Evolutionary conservation across 805 yeast genomes (phyloP), one percentile per base, ranked within the genome.

Genomic region (Cyberlindnera meyerae): DNA sequence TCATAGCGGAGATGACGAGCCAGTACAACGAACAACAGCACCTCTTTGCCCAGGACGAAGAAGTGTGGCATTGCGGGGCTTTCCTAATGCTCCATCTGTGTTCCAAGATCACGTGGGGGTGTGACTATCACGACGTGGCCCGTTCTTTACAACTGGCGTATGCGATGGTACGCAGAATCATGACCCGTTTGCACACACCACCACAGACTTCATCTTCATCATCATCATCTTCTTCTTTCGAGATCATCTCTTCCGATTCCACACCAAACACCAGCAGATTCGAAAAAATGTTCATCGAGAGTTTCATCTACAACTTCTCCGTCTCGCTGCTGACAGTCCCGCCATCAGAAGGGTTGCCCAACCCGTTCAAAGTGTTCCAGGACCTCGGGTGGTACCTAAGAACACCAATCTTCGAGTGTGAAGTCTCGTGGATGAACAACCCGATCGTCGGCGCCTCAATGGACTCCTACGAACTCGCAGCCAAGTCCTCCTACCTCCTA

Each of bases 251-350:
- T n/a, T n/a, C n/a, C n/a, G n/a, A n/a, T n/a, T n/a, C n/a, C n/a
- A n/a, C n/a, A n/a, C n/a, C n/a, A n/a, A n/a, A n/a, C n/a, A n/a
- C n/a, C n/a, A n/a, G n/a, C n/a, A n/a, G n/a, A n/a, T n/a, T n/a
- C n/a, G n/a, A n/a, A n/a, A n/a, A n/a, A n/a, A n/a, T 67, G 47
- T 57, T 67, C 31, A 38, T 66, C 16, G 76, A 71, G 35, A 67
- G 72, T 26, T 70, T 67, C 40, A 47, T 69, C 4, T 66, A 63
- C 50, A 67, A 64, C 39, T 70, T 64, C 41, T 55, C 69, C 7
- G 57, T 64, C 8, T 54, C 63, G 4, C 43, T 71, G 5, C 56
- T 68, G 21, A 57, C 63, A 30, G 58, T 71, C 13, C 51, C 60
- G 3, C 50, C 47, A 14, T 40, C 51, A 6, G 58, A 60, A 11